These are phyloP conservation scores for Trametes cubensis DNA, from an alignment of 768 basidiomycete genomes.

Conservation along the genomic window DNA sequence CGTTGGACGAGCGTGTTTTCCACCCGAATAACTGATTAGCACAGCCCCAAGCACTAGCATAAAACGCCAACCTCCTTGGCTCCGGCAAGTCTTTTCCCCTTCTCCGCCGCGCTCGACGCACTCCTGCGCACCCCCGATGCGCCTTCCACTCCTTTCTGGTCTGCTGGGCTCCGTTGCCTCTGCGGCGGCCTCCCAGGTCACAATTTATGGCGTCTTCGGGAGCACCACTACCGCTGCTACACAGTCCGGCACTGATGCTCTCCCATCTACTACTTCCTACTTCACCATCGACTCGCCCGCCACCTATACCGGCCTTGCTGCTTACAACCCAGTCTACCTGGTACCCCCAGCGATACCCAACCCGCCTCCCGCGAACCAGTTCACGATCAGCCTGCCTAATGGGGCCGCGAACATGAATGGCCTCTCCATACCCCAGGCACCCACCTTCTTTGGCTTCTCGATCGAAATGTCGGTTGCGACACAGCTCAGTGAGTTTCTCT, in stretches of 20 bases:
- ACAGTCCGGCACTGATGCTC: neutral
- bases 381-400: conserved; percentile 13
- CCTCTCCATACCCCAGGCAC: conserved; percentile 46
- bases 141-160: conserved; percentile 3
- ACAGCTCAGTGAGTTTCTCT: conserved; percentile 54
- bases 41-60: neutral
- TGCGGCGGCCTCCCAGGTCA: conserved; percentile 4
- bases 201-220: conserved; percentile 17
- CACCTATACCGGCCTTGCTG: conserved; percentile 48
- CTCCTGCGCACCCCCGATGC: neutral
- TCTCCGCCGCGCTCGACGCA: neutral
- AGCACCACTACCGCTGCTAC: neutral
- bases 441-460: conserved; percentile 72
- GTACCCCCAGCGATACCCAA: conserved; percentile 32
- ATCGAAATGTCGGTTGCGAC: conserved; percentile 74
- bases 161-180: neutral
- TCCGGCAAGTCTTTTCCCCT: neutral
- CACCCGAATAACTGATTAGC: conserved; percentile 1
- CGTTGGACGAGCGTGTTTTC: neutral
- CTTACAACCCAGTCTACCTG: conserved; percentile 55
- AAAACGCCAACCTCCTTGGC: neutral
- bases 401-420: conserved; percentile 18
- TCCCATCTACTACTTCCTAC: conserved; percentile 8
- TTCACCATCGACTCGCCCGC: conserved; percentile 10
- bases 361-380: conserved; percentile 11